These are phyloP conservation scores for Lophium mytilinum DNA, from an alignment of 495 filamentous ascomycete genomes.

Conservation along the genomic window DNA sequence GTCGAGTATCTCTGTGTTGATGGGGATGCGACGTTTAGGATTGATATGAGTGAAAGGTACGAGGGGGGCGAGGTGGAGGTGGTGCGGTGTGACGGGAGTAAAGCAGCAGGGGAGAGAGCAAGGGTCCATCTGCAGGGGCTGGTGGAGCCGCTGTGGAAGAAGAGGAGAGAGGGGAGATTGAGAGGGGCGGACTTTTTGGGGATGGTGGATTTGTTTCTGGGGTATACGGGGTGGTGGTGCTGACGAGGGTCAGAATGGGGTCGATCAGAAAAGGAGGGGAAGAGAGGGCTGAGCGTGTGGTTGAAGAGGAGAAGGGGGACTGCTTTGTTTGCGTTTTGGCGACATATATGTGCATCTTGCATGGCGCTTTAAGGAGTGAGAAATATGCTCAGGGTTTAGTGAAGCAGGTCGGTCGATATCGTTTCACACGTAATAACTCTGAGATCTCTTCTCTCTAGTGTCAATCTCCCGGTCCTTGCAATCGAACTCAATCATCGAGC, in stretches of 20 bases:
- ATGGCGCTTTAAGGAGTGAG: too few relatives aligned
- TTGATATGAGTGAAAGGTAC: slow-evolving; percentile 24
- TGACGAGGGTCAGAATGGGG: not conserved
- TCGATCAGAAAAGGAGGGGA: too few relatives aligned
- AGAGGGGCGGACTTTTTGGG: slow-evolving; percentile 20
- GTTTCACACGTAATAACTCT: too few relatives aligned
- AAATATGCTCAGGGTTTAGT: too few relatives aligned
- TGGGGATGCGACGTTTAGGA: slow-evolving; percentile 22
- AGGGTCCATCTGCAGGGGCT: slow-evolving; percentile 2
- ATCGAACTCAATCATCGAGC: too few relatives aligned
- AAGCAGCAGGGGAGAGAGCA: slow-evolving; percentile 10
- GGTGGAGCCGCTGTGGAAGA: slow-evolving; percentile 16
- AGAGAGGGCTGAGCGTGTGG: too few relatives aligned
- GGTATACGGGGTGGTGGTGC: slow-evolving; percentile 12
- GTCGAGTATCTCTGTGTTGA: slow-evolving; percentile 13
- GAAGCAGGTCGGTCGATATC: too few relatives aligned
- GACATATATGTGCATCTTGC: too few relatives aligned
- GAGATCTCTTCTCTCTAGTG: too few relatives aligned
- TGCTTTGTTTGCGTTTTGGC: too few relatives aligned
- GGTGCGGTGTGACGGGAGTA: slow-evolving; percentile 15
- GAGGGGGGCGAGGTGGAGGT: slow-evolving; percentile 14
- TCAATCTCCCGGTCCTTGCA: too few relatives aligned
- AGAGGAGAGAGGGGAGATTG: slow-evolving; percentile 14
- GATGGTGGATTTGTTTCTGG: slow-evolving; percentile 19
- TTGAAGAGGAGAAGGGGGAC: too few relatives aligned